phyloP scores from a whole-genome alignment of 768 basidiomycete species.

The Suillus lakei region DNA sequence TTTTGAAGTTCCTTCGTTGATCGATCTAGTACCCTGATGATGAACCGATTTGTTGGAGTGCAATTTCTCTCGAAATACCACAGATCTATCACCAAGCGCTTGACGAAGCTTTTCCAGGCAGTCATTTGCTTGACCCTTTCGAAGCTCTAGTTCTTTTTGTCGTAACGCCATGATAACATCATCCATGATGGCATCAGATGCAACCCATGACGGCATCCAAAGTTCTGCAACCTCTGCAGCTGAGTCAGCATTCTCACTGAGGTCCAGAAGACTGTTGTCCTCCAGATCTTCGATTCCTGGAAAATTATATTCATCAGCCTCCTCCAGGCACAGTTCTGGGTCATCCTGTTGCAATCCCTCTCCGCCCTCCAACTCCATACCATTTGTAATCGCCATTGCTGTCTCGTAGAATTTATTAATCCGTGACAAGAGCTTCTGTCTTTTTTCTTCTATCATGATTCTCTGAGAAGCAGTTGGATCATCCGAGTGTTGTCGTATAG shows the following conservation, averaged over 20 bases:
- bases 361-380: not conserved
- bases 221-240: not conserved
- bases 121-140: slow-evolving; percentile 14
- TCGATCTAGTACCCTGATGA: slow-evolving; percentile 5
- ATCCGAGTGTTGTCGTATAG: not conserved
- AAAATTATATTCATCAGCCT: not conserved
- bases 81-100: slow-evolving; percentile 10
- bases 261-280: not conserved
- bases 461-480: slow-evolving; percentile 9
- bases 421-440: slow-evolving; percentile 1
- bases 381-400: not conserved
- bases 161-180: not conserved
- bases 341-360: not conserved
- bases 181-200: not conserved
- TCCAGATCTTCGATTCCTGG: not conserved
- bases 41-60: not conserved
- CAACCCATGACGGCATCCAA: slow-evolving; percentile 12
- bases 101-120: slow-evolving; percentile 6
- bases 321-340: not conserved
- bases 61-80: slow-evolving; percentile 11
- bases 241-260: not conserved
- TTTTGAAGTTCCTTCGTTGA: slow-evolving; percentile 5
- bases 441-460: slow-evolving; percentile 1
- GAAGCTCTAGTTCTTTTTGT: slow-evolving; percentile 10
- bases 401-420: not conserved